Percentiles rank a stretch among this genome's conserved stretches.
Conservation (phyloP, 116 monocot genomes). For the Iris pallida region DNA sequence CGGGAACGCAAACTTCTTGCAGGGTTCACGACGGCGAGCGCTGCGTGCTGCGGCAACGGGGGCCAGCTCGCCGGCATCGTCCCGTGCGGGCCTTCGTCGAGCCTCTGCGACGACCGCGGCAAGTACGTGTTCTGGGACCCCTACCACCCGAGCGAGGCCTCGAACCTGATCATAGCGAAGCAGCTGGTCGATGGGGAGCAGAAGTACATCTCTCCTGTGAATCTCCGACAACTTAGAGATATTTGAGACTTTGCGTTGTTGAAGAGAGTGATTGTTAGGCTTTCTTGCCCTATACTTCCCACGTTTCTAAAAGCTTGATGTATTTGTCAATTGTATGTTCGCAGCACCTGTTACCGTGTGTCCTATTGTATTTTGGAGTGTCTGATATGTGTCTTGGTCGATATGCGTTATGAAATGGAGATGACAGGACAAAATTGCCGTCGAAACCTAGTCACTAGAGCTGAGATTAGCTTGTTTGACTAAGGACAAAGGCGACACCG, state of each 20-base stretch:
- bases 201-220: slow-evolving; percentile 47
- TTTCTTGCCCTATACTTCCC: too few species aligned
- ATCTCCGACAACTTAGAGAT: slow-evolving; percentile 41
- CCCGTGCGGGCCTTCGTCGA: slow-evolving; percentile 40
- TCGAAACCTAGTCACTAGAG: too few species aligned
- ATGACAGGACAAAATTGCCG: too few species aligned
- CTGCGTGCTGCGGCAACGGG: slow-evolving; percentile 47
- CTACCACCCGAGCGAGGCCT: slow-evolving; percentile 67
- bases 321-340: too few species aligned
- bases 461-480: too few species aligned
- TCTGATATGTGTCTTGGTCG: too few species aligned
- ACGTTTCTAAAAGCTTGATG: too few species aligned
- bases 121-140: slow-evolving; percentile 63
- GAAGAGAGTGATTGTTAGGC: too few species aligned
- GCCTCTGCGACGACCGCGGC: slow-evolving; percentile 38
- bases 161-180: slow-evolving; percentile 49
- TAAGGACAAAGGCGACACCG: too few species aligned
- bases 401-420: too few species aligned
- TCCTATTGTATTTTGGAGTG: too few species aligned
- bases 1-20: neutral
- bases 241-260: slow-evolving; percentile 9
- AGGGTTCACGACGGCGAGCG: slow-evolving; percentile 43
- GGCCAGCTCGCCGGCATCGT: slow-evolving; percentile 38
- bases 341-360: too few species aligned
- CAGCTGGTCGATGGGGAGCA: slow-evolving; percentile 47